Evolutionary conservation across 164 flowering plant species (phyloP), one percentile per base, ranked within the genome.

Genomic region (Sextonia rubra): DNA sequence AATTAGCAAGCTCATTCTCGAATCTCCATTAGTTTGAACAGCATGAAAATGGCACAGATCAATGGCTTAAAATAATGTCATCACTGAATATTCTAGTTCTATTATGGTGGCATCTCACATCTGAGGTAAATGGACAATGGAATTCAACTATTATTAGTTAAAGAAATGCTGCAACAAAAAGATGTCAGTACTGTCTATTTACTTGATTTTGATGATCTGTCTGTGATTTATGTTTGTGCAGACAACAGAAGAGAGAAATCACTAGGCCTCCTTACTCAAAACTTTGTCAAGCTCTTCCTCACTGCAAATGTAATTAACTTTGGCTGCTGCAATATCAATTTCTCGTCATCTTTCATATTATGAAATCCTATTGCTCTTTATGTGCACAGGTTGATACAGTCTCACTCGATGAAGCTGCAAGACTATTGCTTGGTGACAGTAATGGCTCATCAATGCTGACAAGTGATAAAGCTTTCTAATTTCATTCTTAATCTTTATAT

Each of bases 241-340:
- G 99, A 96, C 37, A 87, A 80, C 56, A 79, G 97, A 79, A 86
- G 90, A 77, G 99, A 96, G 71, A 96, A 96, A 69, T 96, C 99
- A 7, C 80, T 96, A 52, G 97, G 89, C 24, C 89, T 90, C 68
- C 89, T 96, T 7, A 91, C 99, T 3, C 92, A 90, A 80, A 96
- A 93, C 76, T 96, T 96, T 77, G 89, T 93, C 71, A 96, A 91
- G 89, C 95, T 96, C 56, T 96, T 96, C 80, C 77, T 96, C 18
- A 90, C 93, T 80, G 80, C 85, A 9, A 78, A 87, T 66, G 99
- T 96, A 79, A 24, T 24, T 44, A 18, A 12, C 37, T 44, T 18
- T 15, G 52, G 30, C 52, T 47, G 62, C 26, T 12, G 67, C 15
- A 20, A 52, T 18, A 3, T 52, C 3, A 52, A 18, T 52, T 20